A percentile compares a stretch with the other conserved stretches of the same genome.
Conservation (phyloP, 345 rosid genomes). For the Acer saccharum region DNA sequence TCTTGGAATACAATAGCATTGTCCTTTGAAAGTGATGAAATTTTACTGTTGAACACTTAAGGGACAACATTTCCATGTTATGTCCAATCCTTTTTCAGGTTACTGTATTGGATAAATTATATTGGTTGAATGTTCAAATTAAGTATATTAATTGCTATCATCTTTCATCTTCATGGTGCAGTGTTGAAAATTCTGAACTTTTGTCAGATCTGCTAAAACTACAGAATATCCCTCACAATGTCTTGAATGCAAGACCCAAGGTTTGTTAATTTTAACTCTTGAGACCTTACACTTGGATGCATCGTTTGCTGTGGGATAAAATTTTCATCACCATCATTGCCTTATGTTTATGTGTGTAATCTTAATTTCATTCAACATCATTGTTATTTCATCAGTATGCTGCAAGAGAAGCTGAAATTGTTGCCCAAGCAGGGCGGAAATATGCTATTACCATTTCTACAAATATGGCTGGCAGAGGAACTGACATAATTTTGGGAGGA, state of each 20-base stretch:
- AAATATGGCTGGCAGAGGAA: constrained; percentile 99
- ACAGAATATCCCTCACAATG: constrained; percentile 85
- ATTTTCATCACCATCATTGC: not conserved
- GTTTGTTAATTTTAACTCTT: constrained; percentile 35
- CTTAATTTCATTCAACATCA: constrained; percentile 14
- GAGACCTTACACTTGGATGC: not conserved
- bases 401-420: constrained; percentile 89
- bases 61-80: not conserved
- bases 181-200: constrained; percentile 93
- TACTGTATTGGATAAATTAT: not conserved
- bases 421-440: constrained; percentile 95
- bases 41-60: not conserved
- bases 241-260: constrained; percentile 96
- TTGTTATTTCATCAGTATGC: constrained; percentile 64
- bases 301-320: constrained; percentile 2
- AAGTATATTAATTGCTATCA: constrained; percentile 17
- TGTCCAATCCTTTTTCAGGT: not conserved
- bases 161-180: constrained; percentile 43
- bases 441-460: constrained; percentile 94
- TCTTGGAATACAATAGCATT: not conserved
- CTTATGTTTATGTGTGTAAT: constrained; percentile 4
- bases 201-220: constrained; percentile 83
- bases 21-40: not conserved
- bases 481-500: constrained; percentile 96
- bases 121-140: constrained; percentile 10